Percentiles rank a stretch among this genome's conserved stretches.
phyloP scores from a whole-genome alignment of 1,139 yeast genomes.

The Taphrina betulina region DNA sequence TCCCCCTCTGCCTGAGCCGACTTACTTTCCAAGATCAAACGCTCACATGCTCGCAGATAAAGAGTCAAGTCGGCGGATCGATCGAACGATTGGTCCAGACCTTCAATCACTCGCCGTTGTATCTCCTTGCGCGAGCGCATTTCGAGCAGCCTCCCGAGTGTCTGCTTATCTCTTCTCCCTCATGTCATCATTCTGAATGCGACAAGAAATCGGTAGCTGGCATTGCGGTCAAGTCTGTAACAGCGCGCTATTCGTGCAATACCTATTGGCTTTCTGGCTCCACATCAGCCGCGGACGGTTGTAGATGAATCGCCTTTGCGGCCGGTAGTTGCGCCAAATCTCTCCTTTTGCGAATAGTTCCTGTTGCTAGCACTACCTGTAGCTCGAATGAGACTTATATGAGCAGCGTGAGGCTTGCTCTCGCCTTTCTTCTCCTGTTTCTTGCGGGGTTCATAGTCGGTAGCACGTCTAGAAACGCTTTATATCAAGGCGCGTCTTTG shows the following conservation, averaged over 20 bases:
- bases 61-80: constrained; percentile 4
- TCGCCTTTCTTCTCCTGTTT: constrained; percentile 16
- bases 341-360: too few relatives aligned
- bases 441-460: constrained; percentile 19
- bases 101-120: constrained; percentile 21
- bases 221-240: too few relatives aligned
- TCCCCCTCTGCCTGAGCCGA: constrained; percentile 29
- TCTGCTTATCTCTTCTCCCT: too few relatives aligned
- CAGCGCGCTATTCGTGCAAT: too few relatives aligned
- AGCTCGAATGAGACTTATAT: constrained; percentile 2
- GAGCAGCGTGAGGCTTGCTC: constrained; percentile 18
- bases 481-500: background rate
- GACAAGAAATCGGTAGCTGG: too few relatives aligned
- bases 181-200: too few relatives aligned
- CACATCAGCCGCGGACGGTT: too few relatives aligned
- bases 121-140: constrained; percentile 17
- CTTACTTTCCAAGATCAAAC: constrained; percentile 8
- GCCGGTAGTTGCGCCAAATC: too few relatives aligned
- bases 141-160: too few relatives aligned
- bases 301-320: too few relatives aligned
- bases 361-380: too few relatives aligned
- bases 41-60: constrained; percentile 25
- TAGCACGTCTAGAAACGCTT: constrained; percentile 7
- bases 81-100: constrained; percentile 18
- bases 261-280: too few relatives aligned